These are phyloP conservation scores for Tricholoma furcatifolium DNA, from an alignment of 768 basidiomycete species.

Conservation along the genomic window DNA sequence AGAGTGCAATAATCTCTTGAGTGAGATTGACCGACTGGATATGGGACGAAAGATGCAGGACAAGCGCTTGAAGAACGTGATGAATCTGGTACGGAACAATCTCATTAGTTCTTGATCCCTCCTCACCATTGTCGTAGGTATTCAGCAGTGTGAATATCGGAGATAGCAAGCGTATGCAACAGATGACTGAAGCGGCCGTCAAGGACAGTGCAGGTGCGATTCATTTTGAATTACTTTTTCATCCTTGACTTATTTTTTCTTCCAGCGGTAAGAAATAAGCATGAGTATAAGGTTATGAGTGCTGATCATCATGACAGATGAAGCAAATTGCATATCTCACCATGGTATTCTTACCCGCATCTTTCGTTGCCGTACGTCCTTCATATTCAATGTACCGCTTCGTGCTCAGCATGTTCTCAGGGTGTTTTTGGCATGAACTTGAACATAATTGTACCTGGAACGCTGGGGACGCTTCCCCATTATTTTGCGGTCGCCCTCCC, in stretches of 20 bases:
- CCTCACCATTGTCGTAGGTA: conserved; percentile 35
- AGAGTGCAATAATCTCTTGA: conserved; percentile 50
- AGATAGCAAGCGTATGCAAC: conserved; percentile 51
- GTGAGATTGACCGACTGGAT: conserved; percentile 48
- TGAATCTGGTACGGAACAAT: conserved; percentile 40
- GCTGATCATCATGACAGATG: conserved; percentile 31
- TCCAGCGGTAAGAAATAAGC: conserved; percentile 20
- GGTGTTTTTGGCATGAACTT: conserved; percentile 64
- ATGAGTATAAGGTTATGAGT: background rate
- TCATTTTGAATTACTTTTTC: background rate
- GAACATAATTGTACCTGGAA: conserved; percentile 34
- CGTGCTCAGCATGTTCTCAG: conserved; percentile 24
- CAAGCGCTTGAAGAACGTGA: conserved; percentile 48
- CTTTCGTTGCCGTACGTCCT: conserved; percentile 45
- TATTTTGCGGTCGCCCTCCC: conserved; percentile 44
- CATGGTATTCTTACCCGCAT: conserved; percentile 61
- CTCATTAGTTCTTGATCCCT: background rate
- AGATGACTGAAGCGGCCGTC: conserved; percentile 51
- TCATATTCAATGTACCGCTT: background rate
- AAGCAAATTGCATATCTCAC: conserved; percentile 61
- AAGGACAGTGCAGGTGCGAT: conserved; percentile 45
- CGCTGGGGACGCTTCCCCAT: conserved; percentile 35
- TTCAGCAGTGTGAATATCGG: conserved; percentile 59
- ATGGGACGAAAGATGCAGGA: conserved; percentile 43
- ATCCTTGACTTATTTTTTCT: background rate